Conservation (phyloP, 2,329 filamentous ascomycete species). For the Colletotrichum sansevieriae region DNA sequence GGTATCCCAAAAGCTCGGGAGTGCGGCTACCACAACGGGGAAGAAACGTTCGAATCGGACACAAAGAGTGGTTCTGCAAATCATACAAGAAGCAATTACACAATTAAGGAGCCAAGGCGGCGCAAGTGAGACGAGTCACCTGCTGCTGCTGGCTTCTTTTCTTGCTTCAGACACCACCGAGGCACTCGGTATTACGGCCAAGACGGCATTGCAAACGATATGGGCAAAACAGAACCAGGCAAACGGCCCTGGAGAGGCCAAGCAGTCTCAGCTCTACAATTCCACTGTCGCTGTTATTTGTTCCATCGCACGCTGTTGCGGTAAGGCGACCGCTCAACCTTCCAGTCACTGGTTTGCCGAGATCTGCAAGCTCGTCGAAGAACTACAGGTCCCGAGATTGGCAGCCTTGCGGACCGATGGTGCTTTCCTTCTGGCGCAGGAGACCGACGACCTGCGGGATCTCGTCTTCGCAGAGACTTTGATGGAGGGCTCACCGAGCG, state of each 20-base stretch:
- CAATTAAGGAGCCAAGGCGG: conserved; percentile 1
- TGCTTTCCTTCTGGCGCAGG: conserved; percentile 65
- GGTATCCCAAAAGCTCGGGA: conserved; percentile 29
- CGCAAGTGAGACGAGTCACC: conserved; percentile 14
- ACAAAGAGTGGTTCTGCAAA: conserved; percentile 14
- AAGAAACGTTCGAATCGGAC: neutral
- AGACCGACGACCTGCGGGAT: conserved; percentile 65
- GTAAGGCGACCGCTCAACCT: conserved; percentile 55
- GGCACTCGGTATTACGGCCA: neutral
- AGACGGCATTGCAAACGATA: conserved; percentile 8
- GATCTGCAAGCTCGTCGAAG: conserved; percentile 57
- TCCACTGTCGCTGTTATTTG: conserved; percentile 56
- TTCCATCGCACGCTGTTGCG: conserved; percentile 61
- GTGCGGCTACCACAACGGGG: neutral
- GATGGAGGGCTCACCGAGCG: conserved; percentile 8
- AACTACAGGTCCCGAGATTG: conserved; percentile 50
- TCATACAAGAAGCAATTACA: conserved; percentile 34
- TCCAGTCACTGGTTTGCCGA: conserved; percentile 53
- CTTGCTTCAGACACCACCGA: conserved; percentile 1
- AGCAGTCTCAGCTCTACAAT: conserved; percentile 47
- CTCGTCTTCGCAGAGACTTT: conserved; percentile 64
- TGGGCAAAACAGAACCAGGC: conserved; percentile 1
- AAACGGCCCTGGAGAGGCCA: neutral
- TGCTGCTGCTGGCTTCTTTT: conserved; percentile 33
- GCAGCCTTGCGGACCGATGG: conserved; percentile 58